Conservation (phyloP, 2,329 filamentous ascomycete genomes). For the Diaporthe helianthi region DNA sequence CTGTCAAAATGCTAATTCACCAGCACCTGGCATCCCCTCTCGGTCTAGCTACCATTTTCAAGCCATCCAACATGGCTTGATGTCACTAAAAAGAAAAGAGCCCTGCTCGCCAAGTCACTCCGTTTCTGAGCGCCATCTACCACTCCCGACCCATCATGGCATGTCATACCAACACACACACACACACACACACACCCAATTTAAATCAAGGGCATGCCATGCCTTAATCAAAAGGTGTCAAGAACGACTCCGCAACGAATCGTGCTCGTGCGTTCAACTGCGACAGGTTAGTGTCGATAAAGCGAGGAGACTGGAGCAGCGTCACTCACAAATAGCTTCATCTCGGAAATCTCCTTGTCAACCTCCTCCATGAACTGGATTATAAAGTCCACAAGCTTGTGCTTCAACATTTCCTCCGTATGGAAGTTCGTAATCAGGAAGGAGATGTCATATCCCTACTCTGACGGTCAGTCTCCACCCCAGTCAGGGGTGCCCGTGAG, state of each 20-base stretch:
- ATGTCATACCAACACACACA: not conserved
- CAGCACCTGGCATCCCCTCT: not conserved
- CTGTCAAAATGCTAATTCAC: not conserved
- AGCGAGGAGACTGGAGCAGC: constrained; percentile 38
- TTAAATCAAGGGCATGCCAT: not conserved
- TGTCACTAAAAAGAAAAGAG: not conserved
- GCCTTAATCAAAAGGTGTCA: constrained; percentile 69
- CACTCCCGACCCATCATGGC: not conserved
- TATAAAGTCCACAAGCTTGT: constrained; percentile 98
- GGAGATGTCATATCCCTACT: constrained; percentile 94
- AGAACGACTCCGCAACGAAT: constrained; percentile 97
- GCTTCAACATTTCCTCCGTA: constrained; percentile 97
- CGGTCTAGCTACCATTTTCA: not conserved
- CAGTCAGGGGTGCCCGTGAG: not conserved
- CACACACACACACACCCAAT: not conserved
- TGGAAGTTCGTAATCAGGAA: constrained; percentile 99
- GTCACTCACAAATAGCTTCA: constrained; percentile 85
- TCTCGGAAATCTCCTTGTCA: constrained; percentile 99
- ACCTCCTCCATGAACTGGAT: constrained; percentile 99
- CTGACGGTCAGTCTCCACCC: constrained; percentile 28
- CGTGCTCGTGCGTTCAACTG: constrained; percentile 95
- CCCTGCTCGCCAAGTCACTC: not conserved
- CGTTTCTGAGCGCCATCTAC: not conserved
- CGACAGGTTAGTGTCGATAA: constrained; percentile 16
- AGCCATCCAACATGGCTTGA: not conserved